Conservation (phyloP, 1,284 basidiomycete genomes). For the Rhodotorula sp. region DNA sequence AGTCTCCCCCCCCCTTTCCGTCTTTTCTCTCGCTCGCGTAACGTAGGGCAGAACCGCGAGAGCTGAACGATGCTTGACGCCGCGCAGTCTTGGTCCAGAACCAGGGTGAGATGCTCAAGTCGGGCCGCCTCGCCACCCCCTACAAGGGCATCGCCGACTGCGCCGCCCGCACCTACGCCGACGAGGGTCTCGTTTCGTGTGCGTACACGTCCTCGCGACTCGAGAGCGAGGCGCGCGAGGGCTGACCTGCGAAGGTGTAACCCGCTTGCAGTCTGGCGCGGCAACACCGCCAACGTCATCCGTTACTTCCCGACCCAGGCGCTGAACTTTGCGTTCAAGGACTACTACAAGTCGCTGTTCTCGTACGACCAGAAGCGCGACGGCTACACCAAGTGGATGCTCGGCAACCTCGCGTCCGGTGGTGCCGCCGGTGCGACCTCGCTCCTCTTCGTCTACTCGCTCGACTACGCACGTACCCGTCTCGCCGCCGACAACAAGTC, state of each 20-base stretch:
- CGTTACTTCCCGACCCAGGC: slow-evolving; percentile 98
- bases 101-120: slow-evolving; percentile 60
- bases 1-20: neutral
- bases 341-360: slow-evolving; percentile 93
- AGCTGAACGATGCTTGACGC: neutral
- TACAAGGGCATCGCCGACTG: slow-evolving; percentile 94
- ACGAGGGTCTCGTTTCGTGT: slow-evolving; percentile 80
- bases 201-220: slow-evolving; percentile 5
- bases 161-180: slow-evolving; percentile 78
- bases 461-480: slow-evolving; percentile 96
- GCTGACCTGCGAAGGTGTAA: neutral
- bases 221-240: neutral
- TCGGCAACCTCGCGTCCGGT: slow-evolving; percentile 84
- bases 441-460: slow-evolving; percentile 93
- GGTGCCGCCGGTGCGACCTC: slow-evolving; percentile 61
- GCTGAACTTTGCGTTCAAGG: slow-evolving; percentile 78
- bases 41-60: slow-evolving; percentile 25
- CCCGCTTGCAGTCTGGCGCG: slow-evolving; percentile 68
- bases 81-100: slow-evolving; percentile 83
- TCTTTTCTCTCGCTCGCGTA: too few relatives aligned
- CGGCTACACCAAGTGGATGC: slow-evolving; percentile 48
- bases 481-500: slow-evolving; percentile 96
- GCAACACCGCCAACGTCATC: slow-evolving; percentile 96
- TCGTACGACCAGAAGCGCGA: slow-evolving; percentile 46
- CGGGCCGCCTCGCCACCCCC: slow-evolving; percentile 48